Conservation (phyloP, 306 rosid species). For the Prunus campanulata region DNA sequence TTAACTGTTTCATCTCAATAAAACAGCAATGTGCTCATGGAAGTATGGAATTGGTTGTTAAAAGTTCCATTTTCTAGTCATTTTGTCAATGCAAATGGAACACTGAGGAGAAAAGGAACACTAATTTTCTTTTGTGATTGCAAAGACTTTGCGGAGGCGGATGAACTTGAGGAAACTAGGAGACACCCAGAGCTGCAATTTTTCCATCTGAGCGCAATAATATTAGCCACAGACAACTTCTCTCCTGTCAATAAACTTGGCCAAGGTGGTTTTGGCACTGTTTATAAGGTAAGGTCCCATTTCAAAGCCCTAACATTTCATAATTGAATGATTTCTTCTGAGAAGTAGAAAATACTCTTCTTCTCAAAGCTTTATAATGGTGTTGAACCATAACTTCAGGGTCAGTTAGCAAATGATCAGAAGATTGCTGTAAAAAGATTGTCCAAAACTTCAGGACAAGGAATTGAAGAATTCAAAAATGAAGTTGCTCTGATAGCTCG, state of each 20-base stretch:
- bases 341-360: not conserved
- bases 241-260: conserved; percentile 17
- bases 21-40: too few species aligned
- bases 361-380: not conserved
- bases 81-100: not conserved
- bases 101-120: not conserved
- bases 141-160: not conserved
- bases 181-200: not conserved
- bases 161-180: conserved; percentile 5
- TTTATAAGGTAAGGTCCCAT: conserved; percentile 11
- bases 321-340: not conserved
- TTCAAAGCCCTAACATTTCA: not conserved
- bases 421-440: conserved; percentile 43
- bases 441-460: conserved; percentile 50
- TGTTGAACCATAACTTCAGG: not conserved
- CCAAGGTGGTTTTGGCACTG: conserved; percentile 24
- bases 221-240: conserved; percentile 12
- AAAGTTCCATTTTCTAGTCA: not conserved
- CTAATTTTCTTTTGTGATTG: not conserved
- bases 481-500: conserved; percentile 50
- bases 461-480: conserved; percentile 52
- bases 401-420: conserved; percentile 10
- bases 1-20: not conserved
- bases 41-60: too few species aligned
- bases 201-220: conserved; percentile 6